Evolutionary conservation across 163 green algal genomes (phyloP), one percentile per base, ranked within the genome.

Genomic region (Scenedesmus sp.): DNA sequence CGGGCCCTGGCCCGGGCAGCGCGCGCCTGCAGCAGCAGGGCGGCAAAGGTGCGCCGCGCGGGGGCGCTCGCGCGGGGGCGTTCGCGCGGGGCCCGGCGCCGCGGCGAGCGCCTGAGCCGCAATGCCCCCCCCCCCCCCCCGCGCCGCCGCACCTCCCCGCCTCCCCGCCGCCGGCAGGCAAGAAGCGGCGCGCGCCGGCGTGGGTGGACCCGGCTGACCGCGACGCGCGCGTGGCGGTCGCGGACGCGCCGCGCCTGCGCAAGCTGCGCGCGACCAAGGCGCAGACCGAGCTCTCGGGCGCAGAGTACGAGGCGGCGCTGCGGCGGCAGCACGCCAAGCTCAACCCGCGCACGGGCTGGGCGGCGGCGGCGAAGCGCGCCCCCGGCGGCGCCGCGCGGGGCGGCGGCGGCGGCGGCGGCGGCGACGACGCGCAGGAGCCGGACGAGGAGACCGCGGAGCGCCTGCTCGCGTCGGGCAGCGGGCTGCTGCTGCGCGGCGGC

Each of bases 241-340:
- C 90, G 10, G 50, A 62, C 17, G 48, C n/a, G 36, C 24, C 77
- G 10, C 78, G 90, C 20, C 77, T 97, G 48, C 82, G 92, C 11
- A 98, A 98, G 80, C 88, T 98, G 60, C 80, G 93, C 15, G 71
- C 87, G n/a, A 73, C 63, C 1, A 90, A 96, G 58, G 80, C 83
- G 3, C 93, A 98, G 50, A 73, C 51, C 0, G 70, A 72, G 5
- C 53, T 97, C 9, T 80, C 77, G 83, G 94, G 93, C 15, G 67
- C 69, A 14, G 85, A 95, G 60, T 98, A 97, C 57, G 87, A 94
- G 60, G 63, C 81, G 18, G 89, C 94, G 13, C 85, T 98, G 62
- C 83, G 95, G 29, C 53, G 84, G 34, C 92, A 96, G 85, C 93
- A 98, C 79, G 74, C 54, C 18, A 85, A 84, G 54, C 75, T 98